These are phyloP conservation scores for Erysimum cheiri DNA, from an alignment of 441 rosid species.

Conservation along the genomic window DNA sequence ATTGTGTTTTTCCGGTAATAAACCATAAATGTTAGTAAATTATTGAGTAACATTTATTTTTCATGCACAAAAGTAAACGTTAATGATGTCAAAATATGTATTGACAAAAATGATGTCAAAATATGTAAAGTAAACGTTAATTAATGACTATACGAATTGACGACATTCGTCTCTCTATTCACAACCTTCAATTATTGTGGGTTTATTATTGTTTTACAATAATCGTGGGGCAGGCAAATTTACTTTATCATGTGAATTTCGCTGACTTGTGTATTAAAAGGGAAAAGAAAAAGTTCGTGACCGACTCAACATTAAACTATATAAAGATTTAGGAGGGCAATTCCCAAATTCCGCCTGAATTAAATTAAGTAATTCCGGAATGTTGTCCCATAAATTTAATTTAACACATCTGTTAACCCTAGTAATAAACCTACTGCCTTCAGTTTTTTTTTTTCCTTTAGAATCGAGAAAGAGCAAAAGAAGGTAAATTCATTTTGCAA, in stretches of 20 bases:
- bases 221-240: slow-evolving; percentile 42
- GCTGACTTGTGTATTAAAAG: slow-evolving; percentile 32
- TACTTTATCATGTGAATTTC: slow-evolving; percentile 33
- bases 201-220: slow-evolving; percentile 19
- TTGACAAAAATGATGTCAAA: background rate
- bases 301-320: slow-evolving; percentile 36
- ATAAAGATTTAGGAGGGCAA: slow-evolving; percentile 29
- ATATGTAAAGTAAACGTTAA: slow-evolving; percentile 1
- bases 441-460: too few relatives aligned
- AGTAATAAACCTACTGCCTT: too few relatives aligned
- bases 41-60: background rate
- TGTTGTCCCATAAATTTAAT: slow-evolving; percentile 29
- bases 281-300: background rate
- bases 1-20: background rate
- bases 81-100: too few relatives aligned
- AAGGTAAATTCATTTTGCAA: too few relatives aligned
- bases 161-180: slow-evolving; percentile 21
- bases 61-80: slow-evolving; percentile 22
- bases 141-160: slow-evolving; percentile 14
- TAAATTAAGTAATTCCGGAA: slow-evolving; percentile 30
- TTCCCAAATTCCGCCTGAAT: slow-evolving; percentile 32
- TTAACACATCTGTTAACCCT: background rate
- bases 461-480: too few relatives aligned
- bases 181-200: slow-evolving; percentile 31
- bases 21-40: background rate